phyloP scores from a whole-genome alignment of 305 asterid genomes.

The Fraxinus dipetala region DNA sequence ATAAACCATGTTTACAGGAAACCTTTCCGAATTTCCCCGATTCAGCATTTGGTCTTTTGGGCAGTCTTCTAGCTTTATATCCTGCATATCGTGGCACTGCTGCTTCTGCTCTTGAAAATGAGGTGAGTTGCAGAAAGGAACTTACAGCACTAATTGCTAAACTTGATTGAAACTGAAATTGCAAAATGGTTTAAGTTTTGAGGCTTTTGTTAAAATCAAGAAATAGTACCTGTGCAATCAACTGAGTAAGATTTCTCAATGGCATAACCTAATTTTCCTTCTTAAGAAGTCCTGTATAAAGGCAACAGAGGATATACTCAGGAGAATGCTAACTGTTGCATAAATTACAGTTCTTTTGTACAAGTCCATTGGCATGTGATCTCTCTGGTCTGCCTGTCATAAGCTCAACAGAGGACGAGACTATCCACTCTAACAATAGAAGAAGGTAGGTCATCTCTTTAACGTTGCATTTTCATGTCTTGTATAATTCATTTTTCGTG shows the following conservation, averaged over 20 bases:
- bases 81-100: conserved; percentile 60
- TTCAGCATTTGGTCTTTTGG: conserved; percentile 47
- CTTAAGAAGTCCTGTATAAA: neutral
- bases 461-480: neutral
- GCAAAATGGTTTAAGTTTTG: neutral
- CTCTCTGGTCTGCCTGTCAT: conserved; percentile 43
- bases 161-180: neutral
- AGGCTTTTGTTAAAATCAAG: neutral
- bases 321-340: neutral
- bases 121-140: conserved; percentile 38
- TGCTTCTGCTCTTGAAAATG: conserved; percentile 50
- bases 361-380: conserved; percentile 59
- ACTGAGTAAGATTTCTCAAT: neutral
- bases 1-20: conserved; percentile 52
- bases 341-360: conserved; percentile 50
- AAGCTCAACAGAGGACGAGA: conserved; percentile 29
- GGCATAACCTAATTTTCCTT: neutral
- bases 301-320: neutral
- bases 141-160: neutral
- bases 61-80: conserved; percentile 57
- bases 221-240: neutral
- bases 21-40: conserved; percentile 52
- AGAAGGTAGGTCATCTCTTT: conserved; percentile 42
- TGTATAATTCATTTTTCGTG: neutral
- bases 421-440: conserved; percentile 30